Base-by-base conservation (phyloP, 1,284 basidiomycete genomes). In the Puccinia triticina region DNA sequence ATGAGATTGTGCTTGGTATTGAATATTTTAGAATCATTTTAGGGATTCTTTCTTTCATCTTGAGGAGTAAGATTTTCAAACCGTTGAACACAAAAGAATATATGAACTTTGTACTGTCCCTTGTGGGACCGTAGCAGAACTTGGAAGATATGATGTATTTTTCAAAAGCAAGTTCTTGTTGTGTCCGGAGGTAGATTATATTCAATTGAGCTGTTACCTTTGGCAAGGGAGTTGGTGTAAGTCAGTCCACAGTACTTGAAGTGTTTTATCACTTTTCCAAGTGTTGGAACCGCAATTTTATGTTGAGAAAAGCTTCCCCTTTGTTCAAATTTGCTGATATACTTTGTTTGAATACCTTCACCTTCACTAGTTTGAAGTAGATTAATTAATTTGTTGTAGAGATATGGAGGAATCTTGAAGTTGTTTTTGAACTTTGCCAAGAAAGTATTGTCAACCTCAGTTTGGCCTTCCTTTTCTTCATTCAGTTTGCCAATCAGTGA, bases 121-220 rank as follows among this genome's bases (percentile, higher is more conserved):
- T 29, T 29, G 26, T 76, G 74, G 43, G 5, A 7, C 48, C 46
- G 26, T 7, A 78, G 61, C 26, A 69, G 14, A 67, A 67, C 18
- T 46, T 78, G 76, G 12, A 78, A 69, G 26, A 78, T 78, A 14
- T 67, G 4, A 16, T 29, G 43, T 11, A 78, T 69, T 32, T 78
- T 64, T 29, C 76, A 61, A 69, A 78, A 78, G 34, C 32, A 78
- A 29, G 8, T 40, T 29, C 26, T 66, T 53, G 7, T 50, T 46
- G 12, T 29, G 21, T 50, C 34, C 7, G 18, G 4, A 53, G 34
- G 64, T 40, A 26, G 12, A 32, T 26, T 14, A 53, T 78, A 78
- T 78, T 78, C 76, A 67, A 78, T 78, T 18, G 57, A 29, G 43
- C 76, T 78, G n/a, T 61, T 78, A 50, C 76, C 76, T 37, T 78